These are phyloP conservation scores for Wallacemonas rigidus DNA, from an alignment of 208 protist species.

Conservation along the genomic window DNA sequence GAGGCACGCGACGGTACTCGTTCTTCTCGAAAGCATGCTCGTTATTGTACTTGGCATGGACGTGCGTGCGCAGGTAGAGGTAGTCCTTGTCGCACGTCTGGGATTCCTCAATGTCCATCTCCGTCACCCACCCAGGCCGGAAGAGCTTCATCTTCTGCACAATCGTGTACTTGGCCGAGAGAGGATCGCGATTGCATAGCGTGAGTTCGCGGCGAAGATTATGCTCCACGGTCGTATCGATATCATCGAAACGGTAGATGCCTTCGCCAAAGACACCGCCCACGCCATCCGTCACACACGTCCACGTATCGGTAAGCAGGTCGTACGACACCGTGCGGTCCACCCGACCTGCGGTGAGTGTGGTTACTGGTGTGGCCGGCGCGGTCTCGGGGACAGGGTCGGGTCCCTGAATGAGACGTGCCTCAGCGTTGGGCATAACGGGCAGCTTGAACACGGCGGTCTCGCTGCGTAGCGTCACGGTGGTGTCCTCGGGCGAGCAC, in stretches of 20 bases:
- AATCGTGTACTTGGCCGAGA: constrained; percentile 55
- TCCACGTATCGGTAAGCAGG: constrained; percentile 54
- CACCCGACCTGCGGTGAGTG: constrained; percentile 32
- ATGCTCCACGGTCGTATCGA: constrained; percentile 67
- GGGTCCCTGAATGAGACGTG: constrained; percentile 11
- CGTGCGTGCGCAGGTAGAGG: constrained; percentile 49
- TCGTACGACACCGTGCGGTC: constrained; percentile 52
- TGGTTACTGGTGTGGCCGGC: constrained; percentile 45
- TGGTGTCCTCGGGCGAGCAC: constrained; percentile 54
- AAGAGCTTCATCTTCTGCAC: constrained; percentile 50
- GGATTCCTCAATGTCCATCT: constrained; percentile 45
- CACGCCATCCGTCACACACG: constrained; percentile 48
- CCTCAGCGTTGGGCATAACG: constrained; percentile 21
- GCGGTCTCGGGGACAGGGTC: constrained; percentile 49
- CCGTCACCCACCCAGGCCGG: constrained; percentile 43
- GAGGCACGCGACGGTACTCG: constrained; percentile 38
- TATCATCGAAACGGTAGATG: constrained; percentile 63
- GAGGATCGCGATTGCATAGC: constrained; percentile 60
- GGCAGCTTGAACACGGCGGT: constrained; percentile 37
- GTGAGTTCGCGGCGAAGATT: constrained; percentile 58
- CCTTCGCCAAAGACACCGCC: constrained; percentile 72
- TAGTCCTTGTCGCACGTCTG: constrained; percentile 46
- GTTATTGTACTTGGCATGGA: constrained; percentile 38
- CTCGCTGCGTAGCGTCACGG: constrained; percentile 33
- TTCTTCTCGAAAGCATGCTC: constrained; percentile 59